These are phyloP conservation scores for Diaporthe batatas DNA, from an alignment of 2,329 filamentous ascomycete species.

Conservation along the genomic window DNA sequence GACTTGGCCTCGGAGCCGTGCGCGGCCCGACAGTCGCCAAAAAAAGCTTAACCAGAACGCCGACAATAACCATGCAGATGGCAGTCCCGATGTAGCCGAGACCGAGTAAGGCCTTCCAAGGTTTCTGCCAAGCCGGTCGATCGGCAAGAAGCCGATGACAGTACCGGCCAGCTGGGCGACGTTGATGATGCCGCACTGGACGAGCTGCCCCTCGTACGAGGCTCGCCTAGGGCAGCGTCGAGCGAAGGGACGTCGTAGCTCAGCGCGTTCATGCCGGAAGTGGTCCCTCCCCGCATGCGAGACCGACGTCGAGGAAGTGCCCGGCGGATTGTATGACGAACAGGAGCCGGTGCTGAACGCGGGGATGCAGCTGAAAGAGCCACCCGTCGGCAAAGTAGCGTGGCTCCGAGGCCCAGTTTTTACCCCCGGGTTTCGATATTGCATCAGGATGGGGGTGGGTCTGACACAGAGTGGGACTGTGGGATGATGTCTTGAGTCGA, in stretches of 20 bases:
- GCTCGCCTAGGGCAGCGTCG: slow-evolving; percentile 61
- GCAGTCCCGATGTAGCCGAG: slow-evolving; percentile 60
- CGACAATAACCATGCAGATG: slow-evolving; percentile 63
- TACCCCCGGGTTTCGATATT: neutral
- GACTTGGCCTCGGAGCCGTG: slow-evolving; percentile 53
- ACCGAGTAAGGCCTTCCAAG: slow-evolving; percentile 57
- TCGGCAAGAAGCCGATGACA: slow-evolving; percentile 60
- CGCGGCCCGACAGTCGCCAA: slow-evolving; percentile 61
- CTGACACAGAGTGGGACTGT: slow-evolving; percentile 18
- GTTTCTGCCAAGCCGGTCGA: slow-evolving; percentile 60
- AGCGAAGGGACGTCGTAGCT: slow-evolving; percentile 62
- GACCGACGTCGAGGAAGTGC: neutral
- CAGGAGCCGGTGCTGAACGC: neutral
- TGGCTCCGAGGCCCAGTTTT: slow-evolving; percentile 19
- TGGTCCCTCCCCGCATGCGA: neutral
- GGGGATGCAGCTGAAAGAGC: neutral
- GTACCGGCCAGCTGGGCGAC: slow-evolving; percentile 61
- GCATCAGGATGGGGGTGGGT: slow-evolving; percentile 22
- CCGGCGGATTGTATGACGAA: slow-evolving; percentile 13
- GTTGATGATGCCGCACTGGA: slow-evolving; percentile 63
- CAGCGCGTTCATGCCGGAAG: slow-evolving; percentile 61
- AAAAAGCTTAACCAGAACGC: slow-evolving; percentile 68
- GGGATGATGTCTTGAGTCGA: slow-evolving; percentile 17
- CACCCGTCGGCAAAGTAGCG: slow-evolving; percentile 1
- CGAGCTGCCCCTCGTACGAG: slow-evolving; percentile 57